These are phyloP conservation scores for Yarrowia keelungensis DNA, from an alignment of 805 yeast genomes.

Conservation along the genomic window DNA sequence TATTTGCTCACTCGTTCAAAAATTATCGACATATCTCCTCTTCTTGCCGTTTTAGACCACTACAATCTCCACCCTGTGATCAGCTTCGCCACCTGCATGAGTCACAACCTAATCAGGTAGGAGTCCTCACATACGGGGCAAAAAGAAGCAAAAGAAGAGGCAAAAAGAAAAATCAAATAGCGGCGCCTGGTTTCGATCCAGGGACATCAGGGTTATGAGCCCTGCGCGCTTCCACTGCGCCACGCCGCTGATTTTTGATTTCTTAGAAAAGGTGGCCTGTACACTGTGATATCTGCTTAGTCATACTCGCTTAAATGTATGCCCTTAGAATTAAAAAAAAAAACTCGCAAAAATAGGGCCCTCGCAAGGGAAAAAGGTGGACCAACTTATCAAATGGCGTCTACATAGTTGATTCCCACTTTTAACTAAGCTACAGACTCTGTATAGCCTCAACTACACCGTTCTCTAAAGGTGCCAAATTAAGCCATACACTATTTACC, in stretches of 20 bases:
- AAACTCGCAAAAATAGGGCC: not conserved
- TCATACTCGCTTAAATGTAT: too few species aligned
- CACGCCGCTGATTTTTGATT: conserved; percentile 49
- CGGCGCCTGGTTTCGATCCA: conserved; percentile 92
- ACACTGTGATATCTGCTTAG: not conserved
- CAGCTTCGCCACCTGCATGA: conserved; percentile 25
- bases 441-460: too few species aligned
- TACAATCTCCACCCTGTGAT: not conserved
- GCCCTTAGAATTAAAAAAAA: too few species aligned
- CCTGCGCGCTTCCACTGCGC: conserved; percentile 88
- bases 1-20: too few species aligned
- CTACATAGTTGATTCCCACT: too few species aligned
- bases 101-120: conserved; percentile 17
- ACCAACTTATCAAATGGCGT: too few species aligned
- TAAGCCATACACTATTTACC: too few species aligned
- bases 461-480: too few species aligned
- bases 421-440: too few species aligned
- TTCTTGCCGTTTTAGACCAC: too few species aligned
- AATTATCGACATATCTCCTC: too few species aligned
- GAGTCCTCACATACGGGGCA: not conserved
- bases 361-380: too few species aligned
- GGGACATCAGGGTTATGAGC: conserved; percentile 96
- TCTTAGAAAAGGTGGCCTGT: not conserved
- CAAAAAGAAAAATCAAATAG: conserved; percentile 52
- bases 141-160: not conserved